Evolutionary conservation across 495 filamentous ascomycete genomes (phyloP), one percentile per base, ranked within the genome.

Genomic region (Immersiella caudata): DNA sequence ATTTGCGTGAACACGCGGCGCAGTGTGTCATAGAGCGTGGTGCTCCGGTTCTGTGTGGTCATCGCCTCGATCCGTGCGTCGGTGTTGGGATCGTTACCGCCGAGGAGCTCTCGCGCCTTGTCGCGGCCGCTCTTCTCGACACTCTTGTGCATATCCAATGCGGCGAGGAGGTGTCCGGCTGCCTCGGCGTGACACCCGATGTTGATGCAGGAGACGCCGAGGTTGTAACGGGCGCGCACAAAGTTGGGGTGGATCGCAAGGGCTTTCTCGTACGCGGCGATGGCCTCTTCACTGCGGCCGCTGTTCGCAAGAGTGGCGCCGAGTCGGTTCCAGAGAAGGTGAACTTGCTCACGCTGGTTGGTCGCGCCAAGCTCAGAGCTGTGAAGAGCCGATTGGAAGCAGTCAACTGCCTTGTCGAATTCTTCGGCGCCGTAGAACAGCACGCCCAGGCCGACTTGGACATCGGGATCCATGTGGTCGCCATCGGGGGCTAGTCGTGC

Each of bases 361-460:
- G 85, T 83, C 9, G 83, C 84, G 55, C 94, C 93, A 7, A 87
- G 85, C 77, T 97, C 93, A 2, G 91, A 90, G 51, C 86, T 90
- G 25, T 91, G 89, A 24, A 99, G 84, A 4, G 95, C 96, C 1
- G 94, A 87, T 26, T 88, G 89, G 86, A 99, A 99, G 81, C 96
- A 99, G 82, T 99, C 95, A 57, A 98, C 96, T 0, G 95, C 96
- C 79, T 99, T 99, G 71, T 93, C 93, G 83, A 97, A 97, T 75
- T 98, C 93, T 74, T 98, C 95, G 7, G 89, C 92, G 61, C 94
- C 94, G 83, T 99, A 99, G 85, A 98, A 97, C 36, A 99, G 89
- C 21, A 98, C 96, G 46, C 96, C 95, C 1, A 99, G 85, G 0
- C 95, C 95, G 68, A 99, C 95, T 81, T 98, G 96, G 4, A 99